Percentiles rank a stretch among this genome's conserved stretches.
Conservation (phyloP, 331 rosid species). For the Ulmus americana region DNA sequence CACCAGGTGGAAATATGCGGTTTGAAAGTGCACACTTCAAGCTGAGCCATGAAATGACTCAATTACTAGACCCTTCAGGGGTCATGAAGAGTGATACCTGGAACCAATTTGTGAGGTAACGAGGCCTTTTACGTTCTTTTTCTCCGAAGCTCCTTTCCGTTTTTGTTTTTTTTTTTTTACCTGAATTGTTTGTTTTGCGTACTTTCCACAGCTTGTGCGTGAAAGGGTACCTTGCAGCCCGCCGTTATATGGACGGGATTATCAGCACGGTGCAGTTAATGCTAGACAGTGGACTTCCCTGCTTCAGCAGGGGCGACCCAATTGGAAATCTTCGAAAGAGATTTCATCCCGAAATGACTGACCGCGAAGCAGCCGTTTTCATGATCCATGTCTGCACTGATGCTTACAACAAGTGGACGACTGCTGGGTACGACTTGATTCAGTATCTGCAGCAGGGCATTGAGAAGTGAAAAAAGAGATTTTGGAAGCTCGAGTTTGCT, state of each 20-base stretch:
- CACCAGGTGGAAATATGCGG: slow-evolving; percentile 94
- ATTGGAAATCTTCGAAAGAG: slow-evolving; percentile 88
- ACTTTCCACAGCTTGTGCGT: slow-evolving; percentile 58
- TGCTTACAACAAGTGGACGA: slow-evolving; percentile 95
- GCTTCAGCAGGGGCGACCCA: slow-evolving; percentile 93
- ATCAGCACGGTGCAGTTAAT: slow-evolving; percentile 59
- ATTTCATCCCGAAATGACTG: slow-evolving; percentile 94
- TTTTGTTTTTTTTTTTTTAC: background rate
- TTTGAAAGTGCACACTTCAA: slow-evolving; percentile 93
- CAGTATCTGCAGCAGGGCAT: slow-evolving; percentile 94
- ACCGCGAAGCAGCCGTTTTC: slow-evolving; percentile 92
- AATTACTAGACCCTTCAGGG: slow-evolving; percentile 81
- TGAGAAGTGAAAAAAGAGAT: slow-evolving; percentile 47
- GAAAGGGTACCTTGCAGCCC: slow-evolving; percentile 88
- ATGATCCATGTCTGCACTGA: slow-evolving; percentile 90
- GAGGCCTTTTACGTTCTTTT: background rate
- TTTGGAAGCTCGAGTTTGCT: slow-evolving; percentile 19
- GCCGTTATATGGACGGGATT: slow-evolving; percentile 76
- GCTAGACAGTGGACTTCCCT: slow-evolving; percentile 88
- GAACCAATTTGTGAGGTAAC: slow-evolving; percentile 75
- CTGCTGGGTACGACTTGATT: slow-evolving; percentile 95
- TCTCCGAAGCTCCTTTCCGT: background rate
- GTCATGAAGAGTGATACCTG: slow-evolving; percentile 93
- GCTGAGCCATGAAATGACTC: slow-evolving; percentile 97
- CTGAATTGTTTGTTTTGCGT: slow-evolving; percentile 2